phyloP scores from a whole-genome alignment of 148 eudicot genomes.

The Camellia granthamiana region DNA sequence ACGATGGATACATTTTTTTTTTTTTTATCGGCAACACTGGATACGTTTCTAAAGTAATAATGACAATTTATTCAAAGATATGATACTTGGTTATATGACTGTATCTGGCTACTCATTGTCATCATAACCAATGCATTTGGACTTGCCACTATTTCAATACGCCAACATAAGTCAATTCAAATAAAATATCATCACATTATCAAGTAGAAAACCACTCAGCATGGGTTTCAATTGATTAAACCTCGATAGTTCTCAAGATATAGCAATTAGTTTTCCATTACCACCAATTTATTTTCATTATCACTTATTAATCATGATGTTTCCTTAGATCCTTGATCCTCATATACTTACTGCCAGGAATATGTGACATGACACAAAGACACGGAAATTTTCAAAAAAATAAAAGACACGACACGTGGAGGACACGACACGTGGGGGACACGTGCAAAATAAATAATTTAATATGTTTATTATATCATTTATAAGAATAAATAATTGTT shows the following conservation, averaged over 20 bases:
- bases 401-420: too few species aligned
- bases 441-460: too few species aligned
- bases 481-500: too few species aligned
- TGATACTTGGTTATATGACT: neutral
- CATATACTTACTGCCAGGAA: neutral
- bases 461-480: too few species aligned
- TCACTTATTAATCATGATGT: neutral
- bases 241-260: neutral
- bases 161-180: neutral
- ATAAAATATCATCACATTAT: neutral
- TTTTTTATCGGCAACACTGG: too few species aligned
- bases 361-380: too few species aligned
- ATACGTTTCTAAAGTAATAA: neutral
- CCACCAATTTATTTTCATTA: constrained; percentile 5
- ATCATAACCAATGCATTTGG: neutral
- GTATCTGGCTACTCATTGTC: neutral
- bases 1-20: neutral
- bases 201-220: neutral
- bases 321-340: neutral
- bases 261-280: too few species aligned
- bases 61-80: neutral
- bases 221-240: neutral
- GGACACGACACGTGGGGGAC: too few species aligned
- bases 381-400: too few species aligned
- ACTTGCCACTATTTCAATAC: neutral